Conservation (phyloP, 805 yeast species). For the Scheffersomyces coipomensis region DNA sequence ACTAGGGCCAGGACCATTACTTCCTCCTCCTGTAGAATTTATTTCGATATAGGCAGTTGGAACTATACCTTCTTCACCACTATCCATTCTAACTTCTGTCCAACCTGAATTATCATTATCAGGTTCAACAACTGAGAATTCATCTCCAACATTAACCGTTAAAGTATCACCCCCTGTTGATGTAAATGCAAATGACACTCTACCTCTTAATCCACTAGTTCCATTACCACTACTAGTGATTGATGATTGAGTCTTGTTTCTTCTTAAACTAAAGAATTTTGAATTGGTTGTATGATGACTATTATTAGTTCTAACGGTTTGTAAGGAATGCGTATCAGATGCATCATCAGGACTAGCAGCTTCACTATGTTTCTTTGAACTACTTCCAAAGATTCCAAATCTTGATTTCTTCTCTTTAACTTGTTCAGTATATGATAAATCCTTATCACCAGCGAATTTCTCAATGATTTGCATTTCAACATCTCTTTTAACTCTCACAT, state of each 20-base stretch:
- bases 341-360: constrained; percentile 9
- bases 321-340: constrained; percentile 30
- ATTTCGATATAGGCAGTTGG: constrained; percentile 78
- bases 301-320: constrained; percentile 29
- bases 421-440: constrained; percentile 56
- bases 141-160: background rate
- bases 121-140: constrained; percentile 50
- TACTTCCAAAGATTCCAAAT: constrained; percentile 50
- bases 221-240: constrained; percentile 6
- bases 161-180: background rate
- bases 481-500: constrained; percentile 68
- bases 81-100: constrained; percentile 56
- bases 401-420: constrained; percentile 54
- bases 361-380: constrained; percentile 10
- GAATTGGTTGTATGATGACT: constrained; percentile 29
- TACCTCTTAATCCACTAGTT: constrained; percentile 5
- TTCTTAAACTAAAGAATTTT: constrained; percentile 37
- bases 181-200: constrained; percentile 56
- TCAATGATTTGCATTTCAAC: constrained; percentile 91
- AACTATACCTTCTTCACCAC: constrained; percentile 67
- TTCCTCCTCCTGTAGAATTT: constrained; percentile 6
- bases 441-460: constrained; percentile 75
- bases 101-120: constrained; percentile 91
- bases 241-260: constrained; percentile 26
- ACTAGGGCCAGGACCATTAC: constrained; percentile 6